Evolutionary conservation across 805 yeast genomes (phyloP).

Genomic region (Wickerhamomyces ciferrii): DNA sequence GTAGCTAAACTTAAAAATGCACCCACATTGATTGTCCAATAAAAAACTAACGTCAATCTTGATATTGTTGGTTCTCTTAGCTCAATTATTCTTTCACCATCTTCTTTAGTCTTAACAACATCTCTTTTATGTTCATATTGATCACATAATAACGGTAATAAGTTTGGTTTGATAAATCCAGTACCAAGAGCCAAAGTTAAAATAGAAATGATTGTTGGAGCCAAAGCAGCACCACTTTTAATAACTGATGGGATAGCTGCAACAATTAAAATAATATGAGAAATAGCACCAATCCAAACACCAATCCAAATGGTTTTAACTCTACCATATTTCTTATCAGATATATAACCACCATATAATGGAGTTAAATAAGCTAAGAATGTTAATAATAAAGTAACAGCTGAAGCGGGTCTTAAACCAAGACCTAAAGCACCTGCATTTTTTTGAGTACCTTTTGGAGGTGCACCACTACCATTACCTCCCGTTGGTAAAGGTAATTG

Average conservation of each 20-base stretch:
- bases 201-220: conserved; percentile 40
- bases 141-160: conserved; percentile 65
- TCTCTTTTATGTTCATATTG: conserved; percentile 56
- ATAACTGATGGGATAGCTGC: conserved; percentile 56
- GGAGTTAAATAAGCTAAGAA: conserved; percentile 81
- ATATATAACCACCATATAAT: no score
- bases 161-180: conserved; percentile 69
- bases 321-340: conserved; percentile 69
- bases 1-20: conserved; percentile 69
- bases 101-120: conserved; percentile 45
- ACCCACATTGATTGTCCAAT: conserved; percentile 68
- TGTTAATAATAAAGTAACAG: conserved; percentile 67
- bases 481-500: conserved; percentile 25
- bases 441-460: conserved; percentile 4
- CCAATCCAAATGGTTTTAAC: conserved; percentile 57
- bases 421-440: conserved; percentile 46
- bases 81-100: conserved; percentile 60
- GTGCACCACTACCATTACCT: conserved; percentile 22
- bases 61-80: conserved; percentile 69
- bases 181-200: conserved; percentile 65
- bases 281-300: conserved; percentile 48
- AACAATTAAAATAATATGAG: conserved; percentile 55
- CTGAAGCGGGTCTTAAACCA: conserved; percentile 58
- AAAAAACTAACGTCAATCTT: conserved; percentile 67
- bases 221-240: conserved; percentile 40